Evolutionary conservation across 2,329 filamentous ascomycete genomes (phyloP).

Genomic region (Apiospora malaysiana): DNA sequence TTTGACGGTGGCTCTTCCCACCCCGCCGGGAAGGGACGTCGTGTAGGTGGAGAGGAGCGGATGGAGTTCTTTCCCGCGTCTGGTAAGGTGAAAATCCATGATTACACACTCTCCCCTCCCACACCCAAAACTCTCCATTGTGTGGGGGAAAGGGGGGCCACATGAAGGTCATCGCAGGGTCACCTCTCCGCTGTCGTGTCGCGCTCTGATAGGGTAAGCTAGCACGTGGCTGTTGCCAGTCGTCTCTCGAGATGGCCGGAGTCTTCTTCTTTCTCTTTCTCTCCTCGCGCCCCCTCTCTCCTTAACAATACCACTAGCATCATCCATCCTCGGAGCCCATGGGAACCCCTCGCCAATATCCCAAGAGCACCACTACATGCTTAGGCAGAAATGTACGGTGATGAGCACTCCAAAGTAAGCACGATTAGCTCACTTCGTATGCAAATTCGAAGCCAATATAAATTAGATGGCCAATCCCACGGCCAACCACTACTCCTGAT

Average conservation of each 20-base stretch:
- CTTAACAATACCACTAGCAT: background rate
- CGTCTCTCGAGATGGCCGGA: background rate
- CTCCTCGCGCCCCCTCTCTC: background rate
- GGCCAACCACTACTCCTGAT: background rate
- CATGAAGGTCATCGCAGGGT: background rate
- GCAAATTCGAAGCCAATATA: background rate
- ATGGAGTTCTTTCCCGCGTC: background rate
- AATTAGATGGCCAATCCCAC: background rate
- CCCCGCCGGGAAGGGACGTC: background rate
- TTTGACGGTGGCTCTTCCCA: background rate
- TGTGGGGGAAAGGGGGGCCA: background rate
- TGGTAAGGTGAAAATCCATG: background rate
- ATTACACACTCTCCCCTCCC: background rate
- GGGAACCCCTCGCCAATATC: background rate
- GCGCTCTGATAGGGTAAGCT: slow-evolving; percentile 1
- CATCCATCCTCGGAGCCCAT: background rate
- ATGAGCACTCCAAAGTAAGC: background rate
- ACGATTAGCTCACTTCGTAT: background rate
- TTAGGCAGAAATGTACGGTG: background rate
- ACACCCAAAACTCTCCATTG: background rate
- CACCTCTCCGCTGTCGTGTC: slow-evolving; percentile 11
- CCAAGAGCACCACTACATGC: background rate
- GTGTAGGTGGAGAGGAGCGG: background rate
- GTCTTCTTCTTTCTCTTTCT: background rate
- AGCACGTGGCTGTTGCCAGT: background rate